Evolutionary conservation across 495 filamentous ascomycete species (phyloP).

Genomic region (Tuber umbilicatum): DNA sequence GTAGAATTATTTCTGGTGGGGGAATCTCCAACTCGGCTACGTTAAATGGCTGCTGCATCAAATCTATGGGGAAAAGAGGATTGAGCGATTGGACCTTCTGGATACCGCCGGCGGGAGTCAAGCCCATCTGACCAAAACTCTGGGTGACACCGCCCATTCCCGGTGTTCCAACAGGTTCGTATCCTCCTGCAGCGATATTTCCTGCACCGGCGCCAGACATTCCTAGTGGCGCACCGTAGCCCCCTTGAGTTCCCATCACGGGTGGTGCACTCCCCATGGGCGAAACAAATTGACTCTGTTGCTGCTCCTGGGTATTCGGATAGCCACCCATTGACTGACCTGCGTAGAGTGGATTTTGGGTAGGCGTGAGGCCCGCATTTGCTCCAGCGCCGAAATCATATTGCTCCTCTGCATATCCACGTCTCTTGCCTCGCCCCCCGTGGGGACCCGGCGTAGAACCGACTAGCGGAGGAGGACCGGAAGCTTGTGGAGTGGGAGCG

Average conservation of each 20-base stretch:
- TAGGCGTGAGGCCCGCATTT: constrained; percentile 60
- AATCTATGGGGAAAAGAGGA: constrained; percentile 82
- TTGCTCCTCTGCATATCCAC: constrained; percentile 85
- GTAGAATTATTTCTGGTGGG: constrained; percentile 83
- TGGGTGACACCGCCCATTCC: constrained; percentile 71
- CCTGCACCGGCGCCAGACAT: constrained; percentile 56
- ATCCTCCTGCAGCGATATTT: constrained; percentile 46
- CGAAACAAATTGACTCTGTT: constrained; percentile 38
- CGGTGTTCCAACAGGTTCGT: constrained; percentile 45
- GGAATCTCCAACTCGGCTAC: constrained; percentile 86
- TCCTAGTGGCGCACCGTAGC: constrained; percentile 43
- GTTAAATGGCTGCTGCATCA: constrained; percentile 87
- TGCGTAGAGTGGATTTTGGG: constrained; percentile 42
- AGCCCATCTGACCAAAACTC: constrained; percentile 73
- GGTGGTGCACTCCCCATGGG: constrained; percentile 42
- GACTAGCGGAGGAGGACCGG: constrained; percentile 20
- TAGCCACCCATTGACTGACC: constrained; percentile 51
- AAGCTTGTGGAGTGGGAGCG: constrained; percentile 43
- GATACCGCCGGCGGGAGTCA: constrained; percentile 53
- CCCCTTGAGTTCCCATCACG: constrained; percentile 44
- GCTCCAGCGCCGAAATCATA: constrained; percentile 88
- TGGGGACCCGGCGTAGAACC: constrained; percentile 40
- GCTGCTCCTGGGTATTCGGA: constrained; percentile 43
- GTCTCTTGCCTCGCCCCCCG: constrained; percentile 68
- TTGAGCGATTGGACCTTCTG: constrained; percentile 62